phyloP scores from a whole-genome alignment of 257 asterid species.

The Penstemon barbatus region DNA sequence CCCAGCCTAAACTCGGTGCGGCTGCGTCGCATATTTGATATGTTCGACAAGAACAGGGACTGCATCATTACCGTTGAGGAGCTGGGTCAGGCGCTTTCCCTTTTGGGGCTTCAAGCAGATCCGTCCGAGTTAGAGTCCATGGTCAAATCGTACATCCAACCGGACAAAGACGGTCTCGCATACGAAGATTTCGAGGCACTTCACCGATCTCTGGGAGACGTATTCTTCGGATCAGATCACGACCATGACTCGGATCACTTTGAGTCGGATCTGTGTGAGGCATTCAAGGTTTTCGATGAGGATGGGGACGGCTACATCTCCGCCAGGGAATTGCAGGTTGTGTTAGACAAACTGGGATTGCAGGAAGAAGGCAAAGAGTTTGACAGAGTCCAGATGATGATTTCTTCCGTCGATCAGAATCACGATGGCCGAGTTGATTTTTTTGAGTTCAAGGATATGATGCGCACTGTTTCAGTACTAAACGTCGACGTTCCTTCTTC shows the following conservation, averaged over 20 bases:
- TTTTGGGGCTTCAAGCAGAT: slow-evolving; percentile 63
- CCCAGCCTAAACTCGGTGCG: slow-evolving; percentile 74
- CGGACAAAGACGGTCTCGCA: slow-evolving; percentile 47
- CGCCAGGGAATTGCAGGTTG: slow-evolving; percentile 62
- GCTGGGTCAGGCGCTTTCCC: slow-evolving; percentile 57
- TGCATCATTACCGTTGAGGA: slow-evolving; percentile 55
- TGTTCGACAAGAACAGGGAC: slow-evolving; percentile 73
- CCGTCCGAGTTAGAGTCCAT: slow-evolving; percentile 41
- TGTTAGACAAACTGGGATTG: slow-evolving; percentile 61
- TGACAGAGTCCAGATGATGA: slow-evolving; percentile 67
- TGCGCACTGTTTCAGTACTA: slow-evolving; percentile 37
- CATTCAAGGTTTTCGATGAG: slow-evolving; percentile 78
- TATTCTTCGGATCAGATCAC: slow-evolving; percentile 37
- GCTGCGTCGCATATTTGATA: slow-evolving; percentile 72
- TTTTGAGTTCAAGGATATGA: slow-evolving; percentile 78
- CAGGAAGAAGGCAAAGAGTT: slow-evolving; percentile 56
- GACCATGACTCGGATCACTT: slow-evolving; percentile 26
- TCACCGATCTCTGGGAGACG: slow-evolving; percentile 51
- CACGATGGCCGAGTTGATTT: slow-evolving; percentile 75
- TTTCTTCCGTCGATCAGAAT: slow-evolving; percentile 64
- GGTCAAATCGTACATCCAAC: slow-evolving; percentile 42
- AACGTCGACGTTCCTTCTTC: too few relatives aligned
- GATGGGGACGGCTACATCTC: slow-evolving; percentile 79
- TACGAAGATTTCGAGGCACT: slow-evolving; percentile 62
- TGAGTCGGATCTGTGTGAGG: slow-evolving; percentile 67